A percentile compares a stretch with the other conserved stretches of the same genome.
Conservation (phyloP, 306 rosid species). For the Geum urbanum region DNA sequence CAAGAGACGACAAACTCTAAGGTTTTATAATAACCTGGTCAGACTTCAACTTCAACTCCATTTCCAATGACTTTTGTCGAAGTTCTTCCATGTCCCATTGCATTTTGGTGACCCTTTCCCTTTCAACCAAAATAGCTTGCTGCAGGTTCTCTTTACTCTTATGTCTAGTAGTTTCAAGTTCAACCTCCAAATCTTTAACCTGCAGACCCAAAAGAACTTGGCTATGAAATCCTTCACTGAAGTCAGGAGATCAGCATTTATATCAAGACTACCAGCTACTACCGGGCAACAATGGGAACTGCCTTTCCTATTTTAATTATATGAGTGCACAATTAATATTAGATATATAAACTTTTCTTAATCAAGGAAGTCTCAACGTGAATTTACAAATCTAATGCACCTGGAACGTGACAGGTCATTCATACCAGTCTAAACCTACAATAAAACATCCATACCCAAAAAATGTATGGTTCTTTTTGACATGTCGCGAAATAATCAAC, state of each 20-base stretch:
- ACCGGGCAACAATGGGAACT: background rate
- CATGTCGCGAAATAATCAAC: slow-evolving; percentile 12
- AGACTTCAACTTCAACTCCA: slow-evolving; percentile 78
- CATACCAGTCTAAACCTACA: background rate
- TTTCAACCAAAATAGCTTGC: slow-evolving; percentile 90
- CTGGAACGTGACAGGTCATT: background rate
- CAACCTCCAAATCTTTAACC: slow-evolving; percentile 98
- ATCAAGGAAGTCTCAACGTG: background rate
- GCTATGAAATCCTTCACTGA: slow-evolving; percentile 5
- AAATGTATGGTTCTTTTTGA: background rate
- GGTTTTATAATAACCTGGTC: slow-evolving; percentile 56
- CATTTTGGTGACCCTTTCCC: slow-evolving; percentile 90
- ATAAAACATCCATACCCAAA: background rate
- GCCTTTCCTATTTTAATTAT: background rate
- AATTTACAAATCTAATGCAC: background rate
- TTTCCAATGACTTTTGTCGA: slow-evolving; percentile 79
- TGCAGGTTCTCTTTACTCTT: slow-evolving; percentile 88
- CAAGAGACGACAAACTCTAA: slow-evolving; percentile 21
- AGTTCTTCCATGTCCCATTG: slow-evolving; percentile 99
- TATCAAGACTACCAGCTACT: background rate
- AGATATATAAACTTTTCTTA: background rate
- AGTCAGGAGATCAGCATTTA: background rate
- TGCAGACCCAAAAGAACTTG: slow-evolving; percentile 40
- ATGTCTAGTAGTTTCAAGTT: slow-evolving; percentile 72
- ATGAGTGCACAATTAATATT: background rate